A percentile compares a stretch with the other conserved stretches of the same genome.
Conservation (phyloP, 305 asterid genomes). For the Fraxinus greggii region DNA sequence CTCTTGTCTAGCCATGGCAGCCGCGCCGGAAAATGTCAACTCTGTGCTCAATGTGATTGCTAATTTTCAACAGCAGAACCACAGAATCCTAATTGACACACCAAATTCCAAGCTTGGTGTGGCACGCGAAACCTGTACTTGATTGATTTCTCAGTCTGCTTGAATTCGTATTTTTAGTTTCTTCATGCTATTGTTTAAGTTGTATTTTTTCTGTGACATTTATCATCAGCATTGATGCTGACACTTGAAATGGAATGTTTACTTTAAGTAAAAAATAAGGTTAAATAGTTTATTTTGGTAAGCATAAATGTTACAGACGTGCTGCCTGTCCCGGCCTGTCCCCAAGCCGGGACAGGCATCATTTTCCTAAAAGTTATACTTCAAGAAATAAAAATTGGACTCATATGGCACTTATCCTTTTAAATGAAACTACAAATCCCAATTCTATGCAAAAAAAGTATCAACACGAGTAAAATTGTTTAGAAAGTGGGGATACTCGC, state of each 20-base stretch:
- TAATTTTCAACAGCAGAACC: conserved; percentile 70
- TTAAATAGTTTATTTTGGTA: no score
- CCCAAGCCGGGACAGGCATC: no score
- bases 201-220: not conserved
- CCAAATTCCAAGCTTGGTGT: conserved; percentile 58
- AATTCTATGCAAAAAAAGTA: no score
- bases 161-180: not conserved
- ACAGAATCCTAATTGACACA: conserved; percentile 49
- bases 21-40: conserved; percentile 50
- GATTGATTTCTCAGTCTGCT: not conserved
- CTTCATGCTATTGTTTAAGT: not conserved
- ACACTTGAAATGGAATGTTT: not conserved
- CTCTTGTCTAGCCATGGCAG: conserved; percentile 70
- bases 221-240: not conserved
- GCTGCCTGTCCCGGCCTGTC: no score
- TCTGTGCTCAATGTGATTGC: conserved; percentile 67
- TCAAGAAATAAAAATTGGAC: no score
- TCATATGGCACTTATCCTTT: no score
- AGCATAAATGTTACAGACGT: no score
- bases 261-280: no score
- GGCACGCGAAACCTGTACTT: conserved; percentile 54
- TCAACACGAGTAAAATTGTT: no score
- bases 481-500: no score
- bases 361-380: no score
- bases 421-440: no score